Percentiles rank a stretch among this genome's conserved stretches.
Conservation (phyloP, 192 early-diverging fungal species). For the Jimgerdemannia lactiflua region DNA sequence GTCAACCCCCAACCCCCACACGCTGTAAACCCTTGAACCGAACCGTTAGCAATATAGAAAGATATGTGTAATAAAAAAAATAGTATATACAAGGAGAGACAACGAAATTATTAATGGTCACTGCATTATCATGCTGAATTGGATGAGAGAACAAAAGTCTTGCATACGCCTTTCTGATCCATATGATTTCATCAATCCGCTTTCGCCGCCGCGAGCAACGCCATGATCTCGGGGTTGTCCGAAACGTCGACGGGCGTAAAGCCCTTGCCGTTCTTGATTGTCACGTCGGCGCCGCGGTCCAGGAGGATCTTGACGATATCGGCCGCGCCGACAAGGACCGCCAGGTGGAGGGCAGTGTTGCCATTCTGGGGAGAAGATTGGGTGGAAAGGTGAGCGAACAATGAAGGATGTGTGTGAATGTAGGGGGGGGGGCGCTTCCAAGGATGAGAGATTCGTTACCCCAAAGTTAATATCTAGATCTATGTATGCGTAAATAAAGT, state of each 20-base stretch:
- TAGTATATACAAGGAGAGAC: too few species aligned
- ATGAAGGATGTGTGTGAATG: too few species aligned
- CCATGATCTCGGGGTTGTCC: conserved; percentile 19
- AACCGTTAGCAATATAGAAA: too few species aligned
- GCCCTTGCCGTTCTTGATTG: conserved; percentile 56
- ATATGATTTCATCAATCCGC: not conserved
- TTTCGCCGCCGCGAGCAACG: not conserved
- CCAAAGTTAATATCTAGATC: conserved; percentile 66
- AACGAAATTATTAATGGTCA: too few species aligned
- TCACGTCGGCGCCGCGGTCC: conserved; percentile 60
- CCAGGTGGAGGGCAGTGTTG: conserved; percentile 72
- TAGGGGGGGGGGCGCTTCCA: too few species aligned
- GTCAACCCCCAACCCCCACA: too few species aligned
- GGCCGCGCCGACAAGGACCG: conserved; percentile 55
- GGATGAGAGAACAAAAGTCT: too few species aligned
- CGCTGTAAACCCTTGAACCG: too few species aligned
- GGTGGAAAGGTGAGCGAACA: not conserved
- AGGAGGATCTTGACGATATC: conserved; percentile 57
- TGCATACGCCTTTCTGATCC: too few species aligned
- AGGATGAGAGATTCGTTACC: conserved; percentile 24
- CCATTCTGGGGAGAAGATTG: conserved; percentile 41
- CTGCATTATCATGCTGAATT: too few species aligned
- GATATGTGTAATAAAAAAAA: too few species aligned
- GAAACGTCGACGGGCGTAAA: conserved; percentile 52
- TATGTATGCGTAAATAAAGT: not conserved